A percentile compares a stretch with the other conserved stretches of the same genome.
Conservation (phyloP, 225 moss, liverwort and hornwort species). For the Ulota crispa region DNA sequence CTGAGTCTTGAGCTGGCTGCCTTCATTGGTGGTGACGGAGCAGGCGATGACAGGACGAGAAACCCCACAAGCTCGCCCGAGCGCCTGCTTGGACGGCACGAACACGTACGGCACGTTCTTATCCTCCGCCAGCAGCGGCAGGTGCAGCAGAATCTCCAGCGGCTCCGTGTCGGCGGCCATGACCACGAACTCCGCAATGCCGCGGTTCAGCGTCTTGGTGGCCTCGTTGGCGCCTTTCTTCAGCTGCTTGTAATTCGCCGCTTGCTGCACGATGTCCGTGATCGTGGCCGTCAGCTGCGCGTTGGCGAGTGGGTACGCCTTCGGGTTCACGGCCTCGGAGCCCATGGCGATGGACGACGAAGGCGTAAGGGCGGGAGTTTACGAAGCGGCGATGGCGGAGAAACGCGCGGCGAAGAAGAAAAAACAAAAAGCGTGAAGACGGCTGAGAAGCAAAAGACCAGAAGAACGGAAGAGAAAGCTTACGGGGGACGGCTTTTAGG, state of each 20-base stretch:
- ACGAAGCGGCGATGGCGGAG: too few relatives aligned
- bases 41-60: constrained; percentile 95
- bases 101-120: constrained; percentile 99
- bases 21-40: constrained; percentile 94
- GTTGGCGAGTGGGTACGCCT: constrained; percentile 92
- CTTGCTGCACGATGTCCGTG: constrained; percentile 96
- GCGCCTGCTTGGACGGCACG: constrained; percentile 93
- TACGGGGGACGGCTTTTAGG: too few relatives aligned
- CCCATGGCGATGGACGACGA: constrained; percentile 41
- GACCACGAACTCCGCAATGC: constrained; percentile 97
- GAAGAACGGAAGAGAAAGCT: too few relatives aligned
- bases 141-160: constrained; percentile 87
- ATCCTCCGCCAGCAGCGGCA: constrained; percentile 95
- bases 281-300: constrained; percentile 83
- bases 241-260: constrained; percentile 97
- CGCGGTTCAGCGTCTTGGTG: constrained; percentile 95
- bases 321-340: constrained; percentile 74
- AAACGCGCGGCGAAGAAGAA: too few relatives aligned
- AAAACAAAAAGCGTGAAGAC: too few relatives aligned
- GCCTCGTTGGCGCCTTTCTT: constrained; percentile 99
- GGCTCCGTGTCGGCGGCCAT: constrained; percentile 99
- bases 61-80: constrained; percentile 91
- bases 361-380: too few relatives aligned
- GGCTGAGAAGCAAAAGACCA: too few relatives aligned
- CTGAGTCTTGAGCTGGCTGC: constrained; percentile 91